Base-by-base conservation (phyloP, 2,329 filamentous ascomycete genomes). In the Cyclaneusma minus region DNA sequence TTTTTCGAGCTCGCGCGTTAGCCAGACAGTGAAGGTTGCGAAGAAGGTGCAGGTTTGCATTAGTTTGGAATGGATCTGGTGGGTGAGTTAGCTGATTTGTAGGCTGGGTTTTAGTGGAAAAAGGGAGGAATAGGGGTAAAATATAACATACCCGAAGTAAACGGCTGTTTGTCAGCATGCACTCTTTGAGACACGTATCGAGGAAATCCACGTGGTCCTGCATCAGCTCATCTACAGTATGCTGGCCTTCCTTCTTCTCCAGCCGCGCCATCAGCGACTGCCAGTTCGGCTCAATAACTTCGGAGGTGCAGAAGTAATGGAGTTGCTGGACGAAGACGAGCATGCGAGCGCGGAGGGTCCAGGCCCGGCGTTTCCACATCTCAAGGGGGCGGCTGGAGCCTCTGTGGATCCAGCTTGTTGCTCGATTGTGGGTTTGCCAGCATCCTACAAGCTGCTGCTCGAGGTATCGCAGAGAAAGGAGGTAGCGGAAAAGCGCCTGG, bases 251-350 rank as follows among this genome's bases (percentile, higher is more conserved):
- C 33, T 63, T 64, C 7, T 59, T 68, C 57, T 75, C 76, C 5
- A 95, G 62, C 16, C 82, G 66, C n/a, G 76, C 71, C 83, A 94
- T 94, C 34, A 98, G 70, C 24, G 74, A 78, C 38, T 83, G 73
- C 89, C 89, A 98, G 50, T 95, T 95, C 3, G 87, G 89, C 51
- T 98, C 89, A 29, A 98, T 91, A 28, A 98, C 89, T 52, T 98
- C 89, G 1, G 83, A 74, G 0, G 89, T 95, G 54, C 84, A 95
- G 49, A 93, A 98, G 52, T 95, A 98, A 5, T 94, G 66, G 19
- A 95, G 62, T 49, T 98, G 89, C 51, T 98, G 89, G 3, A 95
- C 83, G 45, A 95, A 98, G 6, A 93, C 82, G 6, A 95, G 62
- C 89, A 98, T 98, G 24, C 89, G 71, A 3, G 85, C 83, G 17